A percentile compares a stretch with the other conserved stretches of the same genome.
These are phyloP conservation scores for Periconia digitata DNA, from an alignment of 2,329 filamentous ascomycete species.

Conservation along the genomic window DNA sequence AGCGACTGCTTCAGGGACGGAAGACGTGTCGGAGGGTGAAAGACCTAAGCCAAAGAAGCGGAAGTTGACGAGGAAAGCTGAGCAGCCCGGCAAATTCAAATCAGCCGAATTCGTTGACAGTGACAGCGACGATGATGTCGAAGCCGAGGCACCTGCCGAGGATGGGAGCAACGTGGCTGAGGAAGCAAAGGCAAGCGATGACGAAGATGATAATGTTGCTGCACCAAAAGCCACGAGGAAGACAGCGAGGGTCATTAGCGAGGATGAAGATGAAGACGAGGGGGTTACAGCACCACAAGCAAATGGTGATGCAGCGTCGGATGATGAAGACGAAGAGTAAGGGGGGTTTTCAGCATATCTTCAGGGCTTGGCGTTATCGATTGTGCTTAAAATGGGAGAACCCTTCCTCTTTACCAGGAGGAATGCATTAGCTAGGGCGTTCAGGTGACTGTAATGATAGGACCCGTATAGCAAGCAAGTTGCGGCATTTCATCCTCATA, in stretches of 20 bases:
- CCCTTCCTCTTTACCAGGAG: not conserved
- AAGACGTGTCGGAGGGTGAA: slow-evolving; percentile 56
- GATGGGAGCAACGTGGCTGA: slow-evolving; percentile 11
- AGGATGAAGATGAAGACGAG: slow-evolving; percentile 31
- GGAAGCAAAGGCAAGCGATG: slow-evolving; percentile 9
- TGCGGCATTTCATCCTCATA: too few species aligned
- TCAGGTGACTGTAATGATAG: not conserved
- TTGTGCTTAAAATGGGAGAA: not conserved
- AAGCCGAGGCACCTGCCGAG: slow-evolving; percentile 18
- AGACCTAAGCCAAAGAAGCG: slow-evolving; percentile 63
- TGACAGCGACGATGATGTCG: slow-evolving; percentile 50
- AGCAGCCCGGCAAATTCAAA: slow-evolving; percentile 70
- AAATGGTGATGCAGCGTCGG: slow-evolving; percentile 27
- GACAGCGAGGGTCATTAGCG: slow-evolving; percentile 27
- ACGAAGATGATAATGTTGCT: slow-evolving; percentile 27
- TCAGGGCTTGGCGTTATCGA: not conserved
- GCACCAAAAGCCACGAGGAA: slow-evolving; percentile 29
- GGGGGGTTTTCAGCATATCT: not conserved
- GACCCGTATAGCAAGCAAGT: not conserved
- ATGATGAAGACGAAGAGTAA: slow-evolving; percentile 30
- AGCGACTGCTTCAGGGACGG: slow-evolving; percentile 41
- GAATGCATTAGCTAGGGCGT: not conserved
- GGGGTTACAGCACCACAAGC: slow-evolving; percentile 22
- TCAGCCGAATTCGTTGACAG: slow-evolving; percentile 80
- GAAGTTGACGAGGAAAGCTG: slow-evolving; percentile 58